Conservation (phyloP, 768 basidiomycete genomes). For the Trichaptum fuscoviolaceum region DNA sequence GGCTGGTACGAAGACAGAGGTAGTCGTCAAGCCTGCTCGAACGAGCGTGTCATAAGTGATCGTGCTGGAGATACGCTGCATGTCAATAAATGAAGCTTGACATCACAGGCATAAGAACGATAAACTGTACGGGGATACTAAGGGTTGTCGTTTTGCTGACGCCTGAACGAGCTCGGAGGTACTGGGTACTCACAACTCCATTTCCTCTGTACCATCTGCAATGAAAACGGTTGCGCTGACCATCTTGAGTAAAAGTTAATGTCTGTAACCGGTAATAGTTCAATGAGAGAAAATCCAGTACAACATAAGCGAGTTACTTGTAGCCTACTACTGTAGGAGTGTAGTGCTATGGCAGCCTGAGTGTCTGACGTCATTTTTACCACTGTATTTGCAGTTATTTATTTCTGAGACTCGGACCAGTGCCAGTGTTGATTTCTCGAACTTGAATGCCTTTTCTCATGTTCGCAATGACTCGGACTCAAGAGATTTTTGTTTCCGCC, state of each 20-base stretch:
- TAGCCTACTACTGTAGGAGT: too few relatives aligned
- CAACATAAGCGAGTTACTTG: too few relatives aligned
- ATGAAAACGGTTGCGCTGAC: conserved; percentile 40
- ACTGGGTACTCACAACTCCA: conserved; percentile 74
- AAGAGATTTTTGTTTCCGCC: too few relatives aligned
- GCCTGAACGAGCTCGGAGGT: neutral
- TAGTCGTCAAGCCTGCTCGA: conserved; percentile 61
- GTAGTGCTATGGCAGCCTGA: too few relatives aligned
- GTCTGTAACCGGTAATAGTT: too few relatives aligned
- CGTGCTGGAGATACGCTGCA: conserved; percentile 39
- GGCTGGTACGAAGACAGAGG: conserved; percentile 55
- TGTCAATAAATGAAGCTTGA: conserved; percentile 6
- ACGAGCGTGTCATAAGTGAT: conserved; percentile 80
- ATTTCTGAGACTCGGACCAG: too few relatives aligned
- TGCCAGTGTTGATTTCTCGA: too few relatives aligned
- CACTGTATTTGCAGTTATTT: too few relatives aligned
- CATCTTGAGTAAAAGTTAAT: neutral
- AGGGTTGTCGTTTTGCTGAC: neutral
- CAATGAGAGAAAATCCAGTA: too few relatives aligned
- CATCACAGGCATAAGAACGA: conserved; percentile 2
- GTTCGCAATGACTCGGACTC: too few relatives aligned
- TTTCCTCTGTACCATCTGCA: conserved; percentile 83
- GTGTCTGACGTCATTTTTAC: too few relatives aligned
- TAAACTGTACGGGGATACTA: neutral
- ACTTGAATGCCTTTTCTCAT: too few relatives aligned